Percentiles rank a stretch among this genome's conserved stretches.
Conservation (phyloP, 768 basidiomycete genomes). For the Auricularia heimuer region DNA sequence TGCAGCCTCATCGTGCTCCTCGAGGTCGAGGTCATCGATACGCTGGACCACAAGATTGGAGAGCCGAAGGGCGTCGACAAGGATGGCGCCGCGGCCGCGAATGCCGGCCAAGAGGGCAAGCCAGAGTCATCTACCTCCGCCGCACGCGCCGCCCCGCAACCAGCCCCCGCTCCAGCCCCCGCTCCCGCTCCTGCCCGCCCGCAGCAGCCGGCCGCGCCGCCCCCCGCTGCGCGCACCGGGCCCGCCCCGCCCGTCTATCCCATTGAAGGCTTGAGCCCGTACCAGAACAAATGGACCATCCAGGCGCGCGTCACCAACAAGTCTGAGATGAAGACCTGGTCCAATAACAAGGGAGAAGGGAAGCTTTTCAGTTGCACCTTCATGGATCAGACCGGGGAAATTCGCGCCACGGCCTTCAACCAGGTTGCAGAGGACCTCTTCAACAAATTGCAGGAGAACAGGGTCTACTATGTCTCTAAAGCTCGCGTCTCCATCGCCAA, state of each 20-base stretch:
- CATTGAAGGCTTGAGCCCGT: conserved; percentile 90
- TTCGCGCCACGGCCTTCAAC: conserved; percentile 88
- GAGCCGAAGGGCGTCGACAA: conserved; percentile 33
- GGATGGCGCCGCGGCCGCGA: conserved; percentile 24
- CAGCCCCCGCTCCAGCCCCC: conserved; percentile 1
- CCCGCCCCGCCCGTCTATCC: conserved; percentile 45
- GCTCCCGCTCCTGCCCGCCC: conserved; percentile 7
- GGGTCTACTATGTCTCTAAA: conserved; percentile 85
- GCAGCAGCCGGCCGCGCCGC: conserved; percentile 10
- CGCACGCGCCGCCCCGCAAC: conserved; percentile 19
- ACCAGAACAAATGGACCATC: conserved; percentile 98
- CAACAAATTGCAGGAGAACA: conserved; percentile 79
- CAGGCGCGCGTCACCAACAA: conserved; percentile 88
- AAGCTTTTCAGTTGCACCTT: conserved; percentile 88
- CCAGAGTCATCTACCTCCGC: conserved; percentile 22
- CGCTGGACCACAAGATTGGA: conserved; percentile 61
- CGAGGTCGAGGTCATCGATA: conserved; percentile 45
- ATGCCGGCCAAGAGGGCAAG: conserved; percentile 12
- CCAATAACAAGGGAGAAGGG: conserved; percentile 84
- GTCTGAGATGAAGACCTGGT: conserved; percentile 81
- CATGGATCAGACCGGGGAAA: conserved; percentile 92
- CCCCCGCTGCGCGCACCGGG: conserved; percentile 12
- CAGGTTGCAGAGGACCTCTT: conserved; percentile 72
- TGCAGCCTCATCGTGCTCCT: conserved; percentile 76
- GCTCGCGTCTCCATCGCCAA: conserved; percentile 92